Evolutionary conservation across 257 asterid species (phyloP), one percentile per base, ranked within the genome.

Genomic region (Solanum gracilifrons): DNA sequence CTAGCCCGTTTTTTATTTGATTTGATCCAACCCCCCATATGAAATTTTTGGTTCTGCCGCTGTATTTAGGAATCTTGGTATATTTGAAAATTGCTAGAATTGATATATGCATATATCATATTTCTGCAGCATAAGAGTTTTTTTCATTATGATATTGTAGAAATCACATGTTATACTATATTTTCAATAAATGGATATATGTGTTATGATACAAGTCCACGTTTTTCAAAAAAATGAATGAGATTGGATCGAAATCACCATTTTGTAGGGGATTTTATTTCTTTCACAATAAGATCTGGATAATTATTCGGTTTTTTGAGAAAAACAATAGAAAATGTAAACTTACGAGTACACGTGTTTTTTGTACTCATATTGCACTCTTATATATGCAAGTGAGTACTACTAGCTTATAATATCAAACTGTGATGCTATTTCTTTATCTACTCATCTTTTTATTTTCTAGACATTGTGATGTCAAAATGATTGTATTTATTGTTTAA

Each of bases 11-110:
- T 18, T 21, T 58, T 58, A 3, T 58, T 58, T 58, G 68, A 58
- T 7, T 23, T 9, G 27, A 58, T 21, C 27, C 3, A 62, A 23
- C 31, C 31, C 27, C 27, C 5, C n/a, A 16, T 3, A 58, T 21
- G 25, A 8, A 62, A 62, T 0, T 4, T 62, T 2, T 62, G 31
- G 1, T 5, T 62, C 0, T 5, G 5, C 2, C 64, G 1, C 0
- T 55, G 12, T 18, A 18, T 7, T 18, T 8, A 55, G 4, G 4
- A 55, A 55, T 7, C 25, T 20, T 55, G n/a, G 1, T 20, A 11
- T 0, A 55, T 20, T 20, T 55, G n/a, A 58, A 55, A 20, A 20
- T 20, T 58, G 2, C 25, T 58, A 55, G 64, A 55, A 18, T 55
- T 7, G n/a, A 55, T 55, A 1, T 7, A 55, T 20, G 2, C 64